Base-by-base conservation (phyloP, 2,329 filamentous ascomycete species). In the Fusarium secorum region DNA sequence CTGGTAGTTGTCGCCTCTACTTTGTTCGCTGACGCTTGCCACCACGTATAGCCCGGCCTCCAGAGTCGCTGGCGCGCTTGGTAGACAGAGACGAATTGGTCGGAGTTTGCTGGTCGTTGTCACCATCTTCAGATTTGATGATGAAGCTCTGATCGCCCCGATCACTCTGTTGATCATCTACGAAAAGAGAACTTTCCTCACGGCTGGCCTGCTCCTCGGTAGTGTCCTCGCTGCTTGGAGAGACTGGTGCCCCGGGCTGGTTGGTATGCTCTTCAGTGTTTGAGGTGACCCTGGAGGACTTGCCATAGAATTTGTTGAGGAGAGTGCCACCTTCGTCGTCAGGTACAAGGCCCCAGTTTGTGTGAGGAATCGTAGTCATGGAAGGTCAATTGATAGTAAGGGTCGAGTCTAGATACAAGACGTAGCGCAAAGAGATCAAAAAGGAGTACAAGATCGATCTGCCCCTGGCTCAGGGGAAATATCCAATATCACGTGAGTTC, bases 1-100 rank as follows among this genome's bases (percentile, higher is more conserved):
- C 20, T 28, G 18, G 0, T 6, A 0, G 1, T n/a, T 0, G 9
- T 3, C 3, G 18, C 18, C 3, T 0, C 20, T 48, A 30, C 20
- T 48, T 0, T 13, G 26, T 48, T 32, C 45, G 45, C 0, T 7
- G 28, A 22, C 28, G 45, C 14, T 30, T 46, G 11, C 3, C 42
- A 3, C 42, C 7, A 6, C 5, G 17, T 45, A 5, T 4, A 26
- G 24, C 11, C 17, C 11, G 24, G 18, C 24, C 42, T 14, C 0
- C 18, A 26, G 11, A 26, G 41, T 14, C 10, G 7, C 11, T 26
- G 17, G 17, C 22, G 26, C 41, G 41, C 41, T 44, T 44, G 24
- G 24, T 7, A 7, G 24, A 10, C 4, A 2, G 4, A 44, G 22
- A 13, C 41, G 18, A 20, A 26, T 4, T 22, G 17, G 3, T 0